Conservation (phyloP, 1,284 basidiomycete species). For the Tilletia caries region DNA sequence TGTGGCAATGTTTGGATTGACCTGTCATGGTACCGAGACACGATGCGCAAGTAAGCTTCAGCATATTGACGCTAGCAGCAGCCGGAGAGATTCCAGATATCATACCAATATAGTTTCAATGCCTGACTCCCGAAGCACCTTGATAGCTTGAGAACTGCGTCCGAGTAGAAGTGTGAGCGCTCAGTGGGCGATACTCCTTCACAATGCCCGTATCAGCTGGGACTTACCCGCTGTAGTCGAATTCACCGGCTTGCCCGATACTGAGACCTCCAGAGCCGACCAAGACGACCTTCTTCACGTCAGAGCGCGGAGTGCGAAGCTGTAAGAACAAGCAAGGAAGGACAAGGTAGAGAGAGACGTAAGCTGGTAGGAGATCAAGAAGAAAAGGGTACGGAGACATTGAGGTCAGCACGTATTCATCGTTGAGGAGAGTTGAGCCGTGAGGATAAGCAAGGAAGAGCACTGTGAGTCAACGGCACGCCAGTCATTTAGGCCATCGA, state of each 20-base stretch:
- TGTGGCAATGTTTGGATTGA: slow-evolving; percentile 54
- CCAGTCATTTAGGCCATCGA: no score
- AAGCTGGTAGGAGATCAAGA: no score
- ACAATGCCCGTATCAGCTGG: background rate
- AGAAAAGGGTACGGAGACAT: no score
- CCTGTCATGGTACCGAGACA: slow-evolving; percentile 78
- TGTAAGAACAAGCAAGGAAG: no score
- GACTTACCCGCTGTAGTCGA: slow-evolving; percentile 85
- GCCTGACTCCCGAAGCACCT: slow-evolving; percentile 92
- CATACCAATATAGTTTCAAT: slow-evolving; percentile 76
- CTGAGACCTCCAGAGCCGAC: slow-evolving; percentile 93
- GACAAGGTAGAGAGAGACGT: no score
- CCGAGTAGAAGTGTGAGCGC: background rate
- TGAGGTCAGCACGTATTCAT: no score
- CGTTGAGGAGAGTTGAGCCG: no score
- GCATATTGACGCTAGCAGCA: no score
- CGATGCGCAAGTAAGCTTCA: slow-evolving; percentile 89
- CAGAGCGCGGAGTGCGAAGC: no score
- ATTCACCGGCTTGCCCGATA: slow-evolving; percentile 98
- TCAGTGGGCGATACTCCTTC: background rate
- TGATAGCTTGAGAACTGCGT: slow-evolving; percentile 84
- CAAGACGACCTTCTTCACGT: slow-evolving; percentile 92
- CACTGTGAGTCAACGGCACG: no score
- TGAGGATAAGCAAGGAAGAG: no score
- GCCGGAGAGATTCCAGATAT: background rate